A percentile compares a stretch with the other conserved stretches of the same genome.
Evolutionary conservation across 2,329 filamentous ascomycete genomes (phyloP).

Genomic region (Phaeophleospora eucalypticola): DNA sequence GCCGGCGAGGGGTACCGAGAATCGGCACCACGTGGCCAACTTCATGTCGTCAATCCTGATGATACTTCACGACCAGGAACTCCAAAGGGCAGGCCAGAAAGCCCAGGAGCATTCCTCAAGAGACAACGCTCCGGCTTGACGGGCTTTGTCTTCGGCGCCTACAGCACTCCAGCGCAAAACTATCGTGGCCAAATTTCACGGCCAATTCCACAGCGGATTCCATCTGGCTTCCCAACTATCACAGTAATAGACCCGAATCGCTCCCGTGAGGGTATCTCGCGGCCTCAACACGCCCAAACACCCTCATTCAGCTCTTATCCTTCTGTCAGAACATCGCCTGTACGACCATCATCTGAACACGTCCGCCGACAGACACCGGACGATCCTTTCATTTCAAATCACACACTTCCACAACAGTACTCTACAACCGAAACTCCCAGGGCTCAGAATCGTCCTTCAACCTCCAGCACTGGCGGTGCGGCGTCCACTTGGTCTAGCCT

Average conservation of each 20-base stretch:
- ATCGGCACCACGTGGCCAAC: constrained; percentile 23
- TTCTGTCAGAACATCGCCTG: constrained; percentile 20
- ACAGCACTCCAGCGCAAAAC: no score
- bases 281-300: no score
- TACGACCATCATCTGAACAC: no score
- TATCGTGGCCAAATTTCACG: constrained; percentile 2
- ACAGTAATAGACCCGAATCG: constrained; percentile 20
- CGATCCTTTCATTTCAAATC: no score
- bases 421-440: no score
- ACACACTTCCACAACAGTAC: no score
- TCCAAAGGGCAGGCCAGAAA: constrained; percentile 18
- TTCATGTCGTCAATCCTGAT: constrained; percentile 33
- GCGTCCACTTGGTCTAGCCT: no score
- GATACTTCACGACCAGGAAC: constrained; percentile 26
- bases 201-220: constrained; percentile 9
- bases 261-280: no score
- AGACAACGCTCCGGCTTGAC: constrained; percentile 22
- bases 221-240: constrained; percentile 3
- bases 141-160: constrained; percentile 13
- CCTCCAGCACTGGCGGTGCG: no score
- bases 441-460: no score
- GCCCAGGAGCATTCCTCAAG: constrained; percentile 19
- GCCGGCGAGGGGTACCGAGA: constrained; percentile 32
- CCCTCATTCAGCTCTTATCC: constrained; percentile 26
- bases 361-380: no score